These are phyloP conservation scores for Teratosphaeria zuluensis DNA, from an alignment of 2,329 filamentous ascomycete species.

Conservation along the genomic window DNA sequence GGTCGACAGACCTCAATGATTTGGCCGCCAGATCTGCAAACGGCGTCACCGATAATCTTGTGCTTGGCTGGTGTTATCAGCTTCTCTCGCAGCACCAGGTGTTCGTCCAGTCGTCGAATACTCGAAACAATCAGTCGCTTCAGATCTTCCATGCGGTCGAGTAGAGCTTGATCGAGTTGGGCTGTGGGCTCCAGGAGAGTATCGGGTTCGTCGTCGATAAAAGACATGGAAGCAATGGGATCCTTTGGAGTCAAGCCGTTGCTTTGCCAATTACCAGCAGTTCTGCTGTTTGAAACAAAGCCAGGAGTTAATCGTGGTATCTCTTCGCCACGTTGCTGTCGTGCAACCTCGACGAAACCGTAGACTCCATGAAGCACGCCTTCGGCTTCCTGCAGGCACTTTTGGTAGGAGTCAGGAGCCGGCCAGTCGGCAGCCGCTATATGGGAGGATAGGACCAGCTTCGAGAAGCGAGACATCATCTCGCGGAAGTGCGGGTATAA, in stretches of 20 bases:
- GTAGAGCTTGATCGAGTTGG: constrained; percentile 62
- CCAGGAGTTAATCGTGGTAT: constrained; percentile 89
- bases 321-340: constrained; percentile 84
- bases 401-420: constrained; percentile 83
- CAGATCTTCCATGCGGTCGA: constrained; percentile 77
- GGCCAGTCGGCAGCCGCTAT: constrained; percentile 96
- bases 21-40: constrained; percentile 68
- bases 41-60: constrained; percentile 67
- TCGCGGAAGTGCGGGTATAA: constrained; percentile 95
- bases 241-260: constrained; percentile 57
- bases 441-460: constrained; percentile 92
- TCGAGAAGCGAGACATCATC: constrained; percentile 99
- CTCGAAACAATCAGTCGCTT: constrained; percentile 77
- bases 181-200: constrained; percentile 60
- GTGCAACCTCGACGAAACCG: constrained; percentile 90
- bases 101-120: constrained; percentile 79
- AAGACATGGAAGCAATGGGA: constrained; percentile 52
- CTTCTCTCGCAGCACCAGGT: constrained; percentile 66
- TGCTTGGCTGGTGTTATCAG: constrained; percentile 71
- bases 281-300: constrained; percentile 76
- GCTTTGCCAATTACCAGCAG: constrained; percentile 78
- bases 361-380: constrained; percentile 89
- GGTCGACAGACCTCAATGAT: constrained; percentile 82
- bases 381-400: constrained; percentile 95
- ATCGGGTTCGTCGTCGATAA: constrained; percentile 82